Base-by-base conservation (phyloP, 2,329 filamentous ascomycete species). In the Diaporthe caulivora region DNA sequence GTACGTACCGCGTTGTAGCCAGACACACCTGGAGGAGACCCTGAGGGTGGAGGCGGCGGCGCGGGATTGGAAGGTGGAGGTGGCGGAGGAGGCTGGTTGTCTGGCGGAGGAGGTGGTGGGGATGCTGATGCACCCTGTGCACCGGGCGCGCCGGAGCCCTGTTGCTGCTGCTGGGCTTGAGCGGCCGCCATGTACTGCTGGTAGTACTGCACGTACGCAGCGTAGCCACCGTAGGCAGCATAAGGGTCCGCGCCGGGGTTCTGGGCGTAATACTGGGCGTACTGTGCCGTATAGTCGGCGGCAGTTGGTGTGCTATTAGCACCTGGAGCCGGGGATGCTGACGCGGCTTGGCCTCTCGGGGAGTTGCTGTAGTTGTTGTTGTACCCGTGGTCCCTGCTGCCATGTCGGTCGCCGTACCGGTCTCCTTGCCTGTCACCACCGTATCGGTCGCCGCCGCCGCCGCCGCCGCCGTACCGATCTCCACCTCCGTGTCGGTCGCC, bases 191-290 rank as follows among this genome's bases (percentile, higher is more conserved):
- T 90, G 78, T 93, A 93, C 78, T 94, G 92, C 80, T 94, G 91
- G 78, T 95, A 95, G 83, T 93, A 92, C 78, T 93, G 92, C 76
- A 89, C 85, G 77, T 92, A 92, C 55, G 93, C 93, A 78, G 92
- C 90, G 83, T 97, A 98, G 71, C 96, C 96, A 75, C 96, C 96
- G 78, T 97, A 98, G 11, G 94, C 92, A 54, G 95, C 95, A 81
- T 98, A 98, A 0, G 95, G 96, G 79, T 98, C 95, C 34, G 70
- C 58, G 37, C 70, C 65, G n/a, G 74, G 78, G 58, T 84, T 85
- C 76, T 75, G 73, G 31, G 87, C 88, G 75, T 95, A 96, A 82
- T 97, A 97, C 81, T 95, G 93, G 3, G 94, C 92, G 81, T 97
- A 97, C 80, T 96, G 93, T 24, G 93, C 91, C 69, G 91, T 91